Evolutionary conservation across 768 basidiomycete species (phyloP).

Genomic region (Phaeotremella fagi): DNA sequence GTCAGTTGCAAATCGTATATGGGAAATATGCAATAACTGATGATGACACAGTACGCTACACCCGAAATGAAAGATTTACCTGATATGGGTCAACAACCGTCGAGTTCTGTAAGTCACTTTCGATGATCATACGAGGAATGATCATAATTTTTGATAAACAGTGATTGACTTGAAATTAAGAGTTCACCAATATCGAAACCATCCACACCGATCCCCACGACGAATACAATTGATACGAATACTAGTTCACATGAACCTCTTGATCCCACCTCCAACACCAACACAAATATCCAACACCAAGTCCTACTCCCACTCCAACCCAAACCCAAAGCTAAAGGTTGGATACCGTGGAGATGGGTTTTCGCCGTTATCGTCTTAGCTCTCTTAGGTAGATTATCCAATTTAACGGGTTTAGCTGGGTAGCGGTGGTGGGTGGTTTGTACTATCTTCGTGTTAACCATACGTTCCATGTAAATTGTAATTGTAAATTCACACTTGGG

Average conservation of each 20-base stretch:
- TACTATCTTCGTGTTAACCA: too few species aligned
- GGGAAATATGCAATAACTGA: not conserved
- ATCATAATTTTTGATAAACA: too few species aligned
- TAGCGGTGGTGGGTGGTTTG: not conserved
- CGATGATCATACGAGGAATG: not conserved
- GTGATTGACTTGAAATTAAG: too few species aligned
- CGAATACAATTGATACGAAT: too few species aligned
- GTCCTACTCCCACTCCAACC: not conserved
- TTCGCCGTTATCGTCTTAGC: constrained; percentile 37
- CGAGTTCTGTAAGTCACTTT: constrained; percentile 24
- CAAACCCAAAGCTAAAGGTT: constrained; percentile 1
- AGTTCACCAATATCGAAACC: too few species aligned
- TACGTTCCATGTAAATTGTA: too few species aligned
- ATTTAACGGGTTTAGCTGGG: constrained; percentile 17
- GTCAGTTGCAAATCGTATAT: constrained; percentile 53
- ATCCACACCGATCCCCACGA: constrained; percentile 1
- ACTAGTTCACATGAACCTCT: not conserved
- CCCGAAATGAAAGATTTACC: constrained; percentile 68
- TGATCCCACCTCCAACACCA: not conserved
- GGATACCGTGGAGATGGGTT: constrained; percentile 42
- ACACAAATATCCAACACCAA: not conserved
- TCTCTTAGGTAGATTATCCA: constrained; percentile 39
- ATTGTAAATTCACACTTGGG: too few species aligned
- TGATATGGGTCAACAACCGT: constrained; percentile 67
- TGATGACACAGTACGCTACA: constrained; percentile 61